Evolutionary conservation across 768 basidiomycete species (phyloP), one percentile per base, ranked within the genome.

Genomic region (Cystofilobasidium capitatum): DNA sequence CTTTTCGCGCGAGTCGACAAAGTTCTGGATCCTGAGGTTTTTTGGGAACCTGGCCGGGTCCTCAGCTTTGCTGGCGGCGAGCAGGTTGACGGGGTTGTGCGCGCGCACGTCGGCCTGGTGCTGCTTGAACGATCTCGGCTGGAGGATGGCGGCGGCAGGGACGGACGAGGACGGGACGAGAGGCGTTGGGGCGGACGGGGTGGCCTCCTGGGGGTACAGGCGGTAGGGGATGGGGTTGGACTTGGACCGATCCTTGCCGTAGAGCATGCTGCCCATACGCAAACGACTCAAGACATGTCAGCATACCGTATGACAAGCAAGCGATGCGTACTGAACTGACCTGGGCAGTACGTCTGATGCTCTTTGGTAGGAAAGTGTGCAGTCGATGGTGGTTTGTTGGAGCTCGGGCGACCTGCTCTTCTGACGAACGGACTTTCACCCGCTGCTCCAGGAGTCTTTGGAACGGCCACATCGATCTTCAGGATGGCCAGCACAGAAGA

Each of bases 11-110:
- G 60, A 49, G 61, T 68, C 66, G 40, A 68, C 66, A 13, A 37
- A 45, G 42, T 39, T 62, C 54, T 68, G 60, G n/a, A 68, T 58
- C 51, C 51, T 55, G 17, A 68, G 26, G 60, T 68, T 68, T 17
- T 22, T 2, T 10, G 66, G 66, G 42, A 66, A 59, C 8, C 40
- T n/a, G 20, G 24, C 14, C 14, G 42, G 57, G 44, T 40, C 29
- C 22, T 35, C 35, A 8, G 5, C 2, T 13, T 26, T n/a, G 5
- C 47, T 22, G 37, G 58, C 36, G 3, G 60, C 61, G n/a, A 58
- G 36, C 61, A 68, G 49, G 14, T 49, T 47, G 61, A 63, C 66
- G 2, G 66, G 66, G 45, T 45, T 57, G 24, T 62, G 55, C 3
- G 61, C 39, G 20, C 42, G 17, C 3, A 6, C 14, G 29, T 68